phyloP scores from a whole-genome alignment of 371 early-diverging fungal species.

The Mucor indicus region DNA sequence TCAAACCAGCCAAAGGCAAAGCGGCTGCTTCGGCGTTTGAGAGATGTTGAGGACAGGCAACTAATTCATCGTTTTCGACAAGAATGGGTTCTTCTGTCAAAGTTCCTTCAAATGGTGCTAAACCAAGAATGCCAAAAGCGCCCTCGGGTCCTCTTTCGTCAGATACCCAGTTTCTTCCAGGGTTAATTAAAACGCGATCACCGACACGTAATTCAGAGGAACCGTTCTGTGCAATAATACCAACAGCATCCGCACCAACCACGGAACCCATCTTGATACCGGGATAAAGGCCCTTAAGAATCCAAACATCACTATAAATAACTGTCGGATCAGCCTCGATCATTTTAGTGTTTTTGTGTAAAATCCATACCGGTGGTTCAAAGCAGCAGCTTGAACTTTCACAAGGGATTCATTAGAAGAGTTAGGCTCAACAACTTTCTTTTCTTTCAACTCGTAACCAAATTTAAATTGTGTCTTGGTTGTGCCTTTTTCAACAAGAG shows the following conservation, averaged over 20 bases:
- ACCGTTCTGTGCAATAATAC: slow-evolving; percentile 27
- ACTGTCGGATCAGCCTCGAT: too few relatives aligned
- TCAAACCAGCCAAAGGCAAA: slow-evolving; percentile 68
- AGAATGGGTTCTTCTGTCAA: slow-evolving; percentile 52
- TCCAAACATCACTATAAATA: slow-evolving; percentile 52
- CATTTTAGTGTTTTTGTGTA: too few relatives aligned
- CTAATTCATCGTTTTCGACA: slow-evolving; percentile 45
- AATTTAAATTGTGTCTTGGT: slow-evolving; percentile 20
- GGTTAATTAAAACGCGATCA: slow-evolving; percentile 50
- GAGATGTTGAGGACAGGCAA: slow-evolving; percentile 59
- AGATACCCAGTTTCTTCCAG: slow-evolving; percentile 51
- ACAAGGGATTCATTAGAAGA: slow-evolving; percentile 42
- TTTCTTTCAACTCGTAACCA: slow-evolving; percentile 25
- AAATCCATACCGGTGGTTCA: slow-evolving; percentile 72
- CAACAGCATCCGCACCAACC: slow-evolving; percentile 63
- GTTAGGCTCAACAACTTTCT: background rate
- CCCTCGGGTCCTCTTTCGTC: slow-evolving; percentile 64
- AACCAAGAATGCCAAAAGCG: slow-evolving; percentile 54
- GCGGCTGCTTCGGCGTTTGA: slow-evolving; percentile 65
- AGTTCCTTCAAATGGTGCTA: slow-evolving; percentile 54
- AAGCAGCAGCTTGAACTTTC: slow-evolving; percentile 60
- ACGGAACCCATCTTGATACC: slow-evolving; percentile 50
- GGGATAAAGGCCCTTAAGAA: slow-evolving; percentile 52
- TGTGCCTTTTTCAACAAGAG: slow-evolving; percentile 10
- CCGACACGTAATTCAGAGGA: slow-evolving; percentile 12